Base-by-base conservation (phyloP, 345 rosid species). In the Salix arbutifolia region DNA sequence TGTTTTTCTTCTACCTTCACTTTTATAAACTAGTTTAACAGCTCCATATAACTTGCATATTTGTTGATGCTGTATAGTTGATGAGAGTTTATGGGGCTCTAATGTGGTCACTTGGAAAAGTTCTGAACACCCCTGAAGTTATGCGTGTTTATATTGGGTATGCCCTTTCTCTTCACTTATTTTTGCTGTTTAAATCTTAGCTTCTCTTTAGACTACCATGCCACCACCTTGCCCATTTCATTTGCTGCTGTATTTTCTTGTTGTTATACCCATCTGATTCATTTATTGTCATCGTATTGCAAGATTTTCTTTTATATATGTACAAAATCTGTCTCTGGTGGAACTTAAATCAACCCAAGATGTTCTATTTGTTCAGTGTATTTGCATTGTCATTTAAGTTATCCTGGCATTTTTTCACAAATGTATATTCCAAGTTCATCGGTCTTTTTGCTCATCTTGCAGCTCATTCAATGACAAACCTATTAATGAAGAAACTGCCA, bases 391-490 rank as follows among this genome's bases (percentile, higher is more conserved):
- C 44, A 25, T 21, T 46, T 42, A 28, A 26, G 19, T 30, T 42
- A 40, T 30, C n/a, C n/a, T 30, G 35, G 26, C 7, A 23, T 67
- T 67, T 50, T 35, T 30, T 53, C 38, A 33, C 3, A 25, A 53
- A 1, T 67, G 28, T 44, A 8, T 33, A 25, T n/a, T 50, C 65
- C 18, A 31, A 48, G 38, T 23, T 68, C 0, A 5, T 5, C 38
- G 1, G 30, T 40, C 23, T 31, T 70, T 33, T n/a, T 64, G 65
- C 48, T 70, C 64, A n/a, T 38, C 80, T 78, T 71, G 77, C 90
- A 95, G 99, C n/a, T 95, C 99, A 4, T 95, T 93, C 84, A 91
- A 91, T 83, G 99, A 93, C 84, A 93, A 93, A 81, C 96, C 96
- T 23, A 90, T 91, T 74, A 89, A 88, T 61, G 94, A 90, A 75